phyloP scores from a whole-genome alignment of 345 rosid genomes.

The Euclidium syriacum region DNA sequence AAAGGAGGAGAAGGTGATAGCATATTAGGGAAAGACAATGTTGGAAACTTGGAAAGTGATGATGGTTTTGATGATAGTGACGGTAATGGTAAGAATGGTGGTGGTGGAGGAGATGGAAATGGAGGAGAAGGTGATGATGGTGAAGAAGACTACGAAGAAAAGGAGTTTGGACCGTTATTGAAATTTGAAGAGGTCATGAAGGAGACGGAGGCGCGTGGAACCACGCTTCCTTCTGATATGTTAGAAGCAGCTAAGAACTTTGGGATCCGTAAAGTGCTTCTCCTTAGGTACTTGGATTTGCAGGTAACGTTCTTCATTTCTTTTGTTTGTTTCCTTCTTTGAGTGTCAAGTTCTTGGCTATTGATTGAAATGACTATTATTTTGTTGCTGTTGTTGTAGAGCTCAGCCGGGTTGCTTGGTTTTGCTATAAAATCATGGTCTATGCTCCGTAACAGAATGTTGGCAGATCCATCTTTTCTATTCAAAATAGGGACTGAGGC shows the following conservation, averaged over 20 bases:
- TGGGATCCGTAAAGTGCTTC: slow-evolving; percentile 67
- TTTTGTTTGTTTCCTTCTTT: background rate
- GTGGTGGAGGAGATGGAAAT: slow-evolving; percentile 40
- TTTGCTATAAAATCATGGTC: slow-evolving; percentile 58
- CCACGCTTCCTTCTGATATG: slow-evolving; percentile 73
- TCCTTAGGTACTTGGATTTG: slow-evolving; percentile 68
- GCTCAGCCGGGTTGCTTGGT: slow-evolving; percentile 62
- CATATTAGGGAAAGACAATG: slow-evolving; percentile 17
- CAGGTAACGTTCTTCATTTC: slow-evolving; percentile 34
- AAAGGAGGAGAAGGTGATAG: slow-evolving; percentile 19
- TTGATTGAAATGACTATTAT: too few species aligned
- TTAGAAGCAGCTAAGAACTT: slow-evolving; percentile 65
- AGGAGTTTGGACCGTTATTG: slow-evolving; percentile 77
- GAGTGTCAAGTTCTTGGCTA: too few species aligned
- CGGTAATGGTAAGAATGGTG: slow-evolving; percentile 38
- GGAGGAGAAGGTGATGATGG: slow-evolving; percentile 38
- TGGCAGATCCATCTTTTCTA: slow-evolving; percentile 94
- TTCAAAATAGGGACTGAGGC: slow-evolving; percentile 95
- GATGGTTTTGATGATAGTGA: slow-evolving; percentile 30
- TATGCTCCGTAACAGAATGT: slow-evolving; percentile 82
- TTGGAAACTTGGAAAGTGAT: slow-evolving; percentile 22
- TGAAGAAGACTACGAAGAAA: slow-evolving; percentile 48
- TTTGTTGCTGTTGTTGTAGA: slow-evolving; percentile 39
- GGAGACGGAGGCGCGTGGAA: slow-evolving; percentile 67
- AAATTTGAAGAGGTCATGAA: slow-evolving; percentile 69